These are phyloP conservation scores for Thuja plicata DNA, from an alignment of 83 land plant species.

Conservation along the genomic window DNA sequence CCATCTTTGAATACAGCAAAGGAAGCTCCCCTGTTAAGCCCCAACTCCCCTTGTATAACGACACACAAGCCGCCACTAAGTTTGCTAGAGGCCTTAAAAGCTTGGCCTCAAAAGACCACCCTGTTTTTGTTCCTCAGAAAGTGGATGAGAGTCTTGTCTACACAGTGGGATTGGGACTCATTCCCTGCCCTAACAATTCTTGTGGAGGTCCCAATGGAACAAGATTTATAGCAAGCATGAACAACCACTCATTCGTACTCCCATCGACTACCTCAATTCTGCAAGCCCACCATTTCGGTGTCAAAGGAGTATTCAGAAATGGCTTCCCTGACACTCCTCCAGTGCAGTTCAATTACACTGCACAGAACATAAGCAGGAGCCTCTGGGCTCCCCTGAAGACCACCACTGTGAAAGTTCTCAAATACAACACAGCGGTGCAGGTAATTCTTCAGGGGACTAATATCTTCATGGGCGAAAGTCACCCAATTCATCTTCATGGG, in stretches of 20 bases:
- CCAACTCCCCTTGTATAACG: conserved; percentile 35
- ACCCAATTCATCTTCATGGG: conserved; percentile 89
- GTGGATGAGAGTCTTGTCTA: conserved; percentile 32
- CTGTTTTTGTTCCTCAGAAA: conserved; percentile 23
- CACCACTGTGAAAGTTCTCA: too few species aligned
- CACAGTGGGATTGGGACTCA: conserved; percentile 42
- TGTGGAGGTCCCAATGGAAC: conserved; percentile 18
- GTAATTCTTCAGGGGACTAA: too few species aligned
- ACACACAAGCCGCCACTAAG: conserved; percentile 30
- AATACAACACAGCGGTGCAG: too few species aligned
- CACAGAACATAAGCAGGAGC: too few species aligned
- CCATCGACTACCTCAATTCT: conserved; percentile 34
- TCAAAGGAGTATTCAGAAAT: conserved; percentile 41
- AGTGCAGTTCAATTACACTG: conserved; percentile 10
- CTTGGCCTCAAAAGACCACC: conserved; percentile 19
- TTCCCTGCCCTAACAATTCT: conserved; percentile 27
- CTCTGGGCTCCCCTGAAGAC: too few species aligned
- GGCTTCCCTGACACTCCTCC: conserved; percentile 58
- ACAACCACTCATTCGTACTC: conserved; percentile 49
- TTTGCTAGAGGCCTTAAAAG: conserved; percentile 26
- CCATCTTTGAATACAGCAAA: background rate
- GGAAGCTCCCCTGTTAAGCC: conserved; percentile 31
- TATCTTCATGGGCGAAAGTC: conserved; percentile 55
- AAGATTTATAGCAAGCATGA: conserved; percentile 38
- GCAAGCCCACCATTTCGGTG: conserved; percentile 25